A percentile compares a stretch with the other conserved stretches of the same genome.
Conservation (phyloP, 1,139 yeast genomes). For the Blastobotrys proliferans region DNA sequence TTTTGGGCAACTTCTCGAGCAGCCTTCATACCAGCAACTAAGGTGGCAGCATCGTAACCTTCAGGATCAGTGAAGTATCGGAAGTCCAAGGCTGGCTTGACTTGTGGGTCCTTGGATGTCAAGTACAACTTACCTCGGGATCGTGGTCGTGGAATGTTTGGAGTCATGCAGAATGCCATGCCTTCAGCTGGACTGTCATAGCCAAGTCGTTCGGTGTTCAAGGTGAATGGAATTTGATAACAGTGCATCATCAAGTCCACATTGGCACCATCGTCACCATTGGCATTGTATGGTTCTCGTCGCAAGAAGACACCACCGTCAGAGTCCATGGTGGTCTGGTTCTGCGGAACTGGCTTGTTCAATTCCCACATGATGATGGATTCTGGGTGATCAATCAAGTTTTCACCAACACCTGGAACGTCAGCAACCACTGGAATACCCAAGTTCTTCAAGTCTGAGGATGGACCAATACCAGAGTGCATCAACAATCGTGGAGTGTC, state of each 20-base stretch:
- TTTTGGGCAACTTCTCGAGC: conserved; percentile 10
- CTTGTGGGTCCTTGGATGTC: conserved; percentile 10
- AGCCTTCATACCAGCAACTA: conserved; percentile 12
- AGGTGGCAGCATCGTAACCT: conserved; percentile 12
- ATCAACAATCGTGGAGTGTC: conserved; percentile 31
- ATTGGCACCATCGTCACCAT: conserved; percentile 11
- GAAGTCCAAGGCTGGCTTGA: conserved; percentile 12
- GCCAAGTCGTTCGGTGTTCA: conserved; percentile 11
- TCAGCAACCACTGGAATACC: conserved; percentile 28
- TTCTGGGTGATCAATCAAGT: conserved; percentile 31
- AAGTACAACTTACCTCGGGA: conserved; percentile 12
- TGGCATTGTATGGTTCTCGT: conserved; percentile 12
- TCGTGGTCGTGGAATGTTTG: conserved; percentile 13
- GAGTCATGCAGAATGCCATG: conserved; percentile 14
- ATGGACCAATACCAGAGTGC: conserved; percentile 32
- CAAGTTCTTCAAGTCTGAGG: conserved; percentile 21
- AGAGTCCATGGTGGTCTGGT: conserved; percentile 14
- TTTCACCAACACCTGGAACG: conserved; percentile 29
- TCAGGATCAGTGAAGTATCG: conserved; percentile 13
- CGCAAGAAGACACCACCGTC: conserved; percentile 12
- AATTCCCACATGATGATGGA: conserved; percentile 12
- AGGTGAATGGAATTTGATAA: conserved; percentile 12
- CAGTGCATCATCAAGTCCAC: conserved; percentile 13
- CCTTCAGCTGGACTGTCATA: conserved; percentile 8
- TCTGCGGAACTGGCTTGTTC: conserved; percentile 9